These are phyloP conservation scores for Lactifluus hygrophoroides DNA, from an alignment of 768 basidiomycete species.

Conservation along the genomic window DNA sequence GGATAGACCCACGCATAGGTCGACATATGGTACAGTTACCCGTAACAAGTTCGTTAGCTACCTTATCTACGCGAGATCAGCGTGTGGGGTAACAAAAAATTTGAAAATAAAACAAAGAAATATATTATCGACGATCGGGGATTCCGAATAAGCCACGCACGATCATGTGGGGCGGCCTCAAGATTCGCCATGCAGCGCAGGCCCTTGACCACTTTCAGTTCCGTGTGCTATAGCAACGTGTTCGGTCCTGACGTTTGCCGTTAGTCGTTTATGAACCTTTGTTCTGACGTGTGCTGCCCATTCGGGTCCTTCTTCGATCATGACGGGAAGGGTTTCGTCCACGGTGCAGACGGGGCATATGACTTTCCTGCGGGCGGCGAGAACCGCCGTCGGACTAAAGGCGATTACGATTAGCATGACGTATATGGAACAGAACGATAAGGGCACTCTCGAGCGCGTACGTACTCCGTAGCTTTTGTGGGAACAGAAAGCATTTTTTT, in stretches of 20 bases:
- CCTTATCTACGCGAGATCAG: no score
- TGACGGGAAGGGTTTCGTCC: slow-evolving; percentile 45
- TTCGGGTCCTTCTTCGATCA: slow-evolving; percentile 48
- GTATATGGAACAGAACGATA: background rate
- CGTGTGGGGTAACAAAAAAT: no score
- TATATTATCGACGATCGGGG: no score
- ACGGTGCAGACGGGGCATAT: slow-evolving; percentile 57
- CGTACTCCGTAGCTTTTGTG: slow-evolving; percentile 40
- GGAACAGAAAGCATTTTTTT: slow-evolving; percentile 40
- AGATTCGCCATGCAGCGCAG: no score
- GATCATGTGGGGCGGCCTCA: no score
- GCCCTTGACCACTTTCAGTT: background rate
- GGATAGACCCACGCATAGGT: no score
- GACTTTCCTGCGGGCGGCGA: slow-evolving; percentile 47
- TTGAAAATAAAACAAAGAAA: no score
- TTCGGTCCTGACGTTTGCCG: slow-evolving; percentile 21
- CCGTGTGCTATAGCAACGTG: background rate
- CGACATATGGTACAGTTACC: no score
- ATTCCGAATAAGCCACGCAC: background rate
- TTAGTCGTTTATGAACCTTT: slow-evolving; percentile 44
- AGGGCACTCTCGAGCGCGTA: background rate
- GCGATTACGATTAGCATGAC: no score
- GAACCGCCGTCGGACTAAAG: slow-evolving; percentile 46
- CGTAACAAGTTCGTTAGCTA: no score
- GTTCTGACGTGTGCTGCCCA: slow-evolving; percentile 55